Evolutionary conservation across 2,329 filamentous ascomycete genomes (phyloP).

Genomic region (Westerdykella ornata): DNA sequence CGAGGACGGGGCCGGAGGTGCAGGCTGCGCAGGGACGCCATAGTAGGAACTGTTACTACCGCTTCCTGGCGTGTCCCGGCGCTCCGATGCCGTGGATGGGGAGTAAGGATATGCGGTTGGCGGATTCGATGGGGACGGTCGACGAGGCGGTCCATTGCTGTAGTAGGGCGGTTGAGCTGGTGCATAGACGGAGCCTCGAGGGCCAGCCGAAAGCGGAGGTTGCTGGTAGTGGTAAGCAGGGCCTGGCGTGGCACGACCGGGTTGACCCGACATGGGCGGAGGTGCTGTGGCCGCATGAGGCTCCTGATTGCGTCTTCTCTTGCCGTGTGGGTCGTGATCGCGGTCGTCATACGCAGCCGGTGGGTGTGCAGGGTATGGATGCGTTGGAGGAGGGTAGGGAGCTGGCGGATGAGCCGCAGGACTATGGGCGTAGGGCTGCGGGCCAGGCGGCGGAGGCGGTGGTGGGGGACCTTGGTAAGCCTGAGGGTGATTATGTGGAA

Average conservation of each 20-base stretch:
- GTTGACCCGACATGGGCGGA: slow-evolving; percentile 40
- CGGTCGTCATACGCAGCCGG: slow-evolving; percentile 35
- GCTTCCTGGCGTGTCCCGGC: slow-evolving; percentile 31
- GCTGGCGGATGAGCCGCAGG: slow-evolving; percentile 38
- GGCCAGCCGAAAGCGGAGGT: background rate
- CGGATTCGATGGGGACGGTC: slow-evolving; percentile 38
- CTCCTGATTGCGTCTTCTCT: slow-evolving; percentile 45
- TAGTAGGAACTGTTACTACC: slow-evolving; percentile 19
- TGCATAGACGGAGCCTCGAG: background rate
- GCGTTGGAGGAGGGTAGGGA: slow-evolving; percentile 31
- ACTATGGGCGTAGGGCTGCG: slow-evolving; percentile 41
- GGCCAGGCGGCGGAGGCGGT: slow-evolving; percentile 10
- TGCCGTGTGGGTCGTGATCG: slow-evolving; percentile 35
- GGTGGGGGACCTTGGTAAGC: slow-evolving; percentile 33
- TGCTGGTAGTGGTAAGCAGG: background rate
- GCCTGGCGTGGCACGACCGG: too few relatives aligned
- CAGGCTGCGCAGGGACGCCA: slow-evolving; percentile 19
- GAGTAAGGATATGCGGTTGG: slow-evolving; percentile 40
- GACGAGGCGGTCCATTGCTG: slow-evolving; percentile 33
- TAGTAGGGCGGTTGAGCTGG: slow-evolving; percentile 26
- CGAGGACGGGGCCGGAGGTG: slow-evolving; percentile 24
- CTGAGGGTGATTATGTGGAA: slow-evolving; percentile 34
- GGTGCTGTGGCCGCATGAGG: slow-evolving; percentile 47
- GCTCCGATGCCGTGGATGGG: slow-evolving; percentile 35
- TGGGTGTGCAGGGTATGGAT: slow-evolving; percentile 23